Base-by-base conservation (phyloP, 176 grass and related monocot genomes). In the Phragmites australis region DNA sequence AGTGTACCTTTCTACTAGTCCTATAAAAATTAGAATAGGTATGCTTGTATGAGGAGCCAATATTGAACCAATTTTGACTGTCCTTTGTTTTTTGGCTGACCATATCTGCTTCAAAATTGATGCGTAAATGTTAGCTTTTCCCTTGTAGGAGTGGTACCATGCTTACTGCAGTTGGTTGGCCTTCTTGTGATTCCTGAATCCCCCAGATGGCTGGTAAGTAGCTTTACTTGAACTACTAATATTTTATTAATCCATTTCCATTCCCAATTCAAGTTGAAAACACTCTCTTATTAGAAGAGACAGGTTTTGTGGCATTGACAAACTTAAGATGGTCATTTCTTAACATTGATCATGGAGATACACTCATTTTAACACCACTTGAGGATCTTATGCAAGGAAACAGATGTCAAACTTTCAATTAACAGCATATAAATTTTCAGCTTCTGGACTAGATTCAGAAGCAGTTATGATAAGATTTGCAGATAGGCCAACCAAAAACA, bases 171-270 rank as follows among this genome's bases (percentile, higher is more conserved):
- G 58, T 29, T 97, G 63, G 51, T 87, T 44, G 83, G 93, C 42
- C 88, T 97, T 77, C 46, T 89, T 68, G 83, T 91, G 27, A 90
- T 90, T 79, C 93, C 93, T 9, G 93, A 97, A 69, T 97, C 93
- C 67, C 93, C 93, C 0, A 90, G 93, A 79, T 97, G 93, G 93
- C 77, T 97, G 76, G 93, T 97, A 79, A 79, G 80, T 74, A 17
- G 56, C 26, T 70, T 84, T 67, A 2, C 52, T 39, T 57, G 29
- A 58, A 67, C 6, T 58, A 34, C 16, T 46, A 17, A 8, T 58
- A 18, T 3, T 62, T 67, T 39, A 50, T 27, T 6, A 41, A 57
- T 67, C 5, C 26, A 69, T 23, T 56, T 46, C 8, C 4, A n/a
- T 63, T 22, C 9, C 37, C 14, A 0, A 12, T 70, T 14, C 19